Evolutionary conservation across 1,284 basidiomycete genomes (phyloP), one percentile per base, ranked within the genome.

Genomic region (Pseudozyma thailandica): DNA sequence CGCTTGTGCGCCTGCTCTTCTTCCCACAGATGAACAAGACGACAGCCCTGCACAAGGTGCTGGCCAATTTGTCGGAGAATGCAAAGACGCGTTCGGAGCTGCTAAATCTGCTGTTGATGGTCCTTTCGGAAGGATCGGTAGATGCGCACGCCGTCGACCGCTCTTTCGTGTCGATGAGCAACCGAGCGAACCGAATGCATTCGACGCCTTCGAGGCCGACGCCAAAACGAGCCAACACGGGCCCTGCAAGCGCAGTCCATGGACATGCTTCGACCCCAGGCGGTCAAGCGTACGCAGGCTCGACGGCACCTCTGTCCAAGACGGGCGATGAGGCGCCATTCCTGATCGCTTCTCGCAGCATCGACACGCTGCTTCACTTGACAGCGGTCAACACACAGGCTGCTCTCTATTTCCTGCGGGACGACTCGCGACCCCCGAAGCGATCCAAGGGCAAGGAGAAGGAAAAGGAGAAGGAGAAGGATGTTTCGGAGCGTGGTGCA

Each of bases 31-130:
- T 94, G 38, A 86, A 93, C 64, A 90, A 90, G 84, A 92, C 93
- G 85, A 91, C 89, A 37, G 85, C 91, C 21, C 87, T 99, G 20
- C 92, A 93, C 84, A 91, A 92, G 82, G 91, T 98, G 2, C 88
- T 99, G 26, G 90, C 92, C 69, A 95, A 98, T 82, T 86, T 99
- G 5, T 98, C 94, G 83, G 94, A 98, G 85, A 98, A 99, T 82
- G 86, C 89, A 2, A 93, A 91, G 82, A 95, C 94, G 2, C 88
- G 95, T 20, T 89, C 89, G 3, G 96, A 99, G 76, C 87, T 98
- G 26, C 91, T 98, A 85, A 94, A 93, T 80, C 87, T 97, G 26
- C 87, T 99, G 18, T 87, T 99, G 12, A 91, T 89, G 66, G 93
- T 98, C 63, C 86, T 98, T 5, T 93, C 97, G 83, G 96, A 97